Evolutionary conservation across 768 basidiomycete genomes (phyloP), one percentile per base, ranked within the genome.

Genomic region (Boletus sensibilis): DNA sequence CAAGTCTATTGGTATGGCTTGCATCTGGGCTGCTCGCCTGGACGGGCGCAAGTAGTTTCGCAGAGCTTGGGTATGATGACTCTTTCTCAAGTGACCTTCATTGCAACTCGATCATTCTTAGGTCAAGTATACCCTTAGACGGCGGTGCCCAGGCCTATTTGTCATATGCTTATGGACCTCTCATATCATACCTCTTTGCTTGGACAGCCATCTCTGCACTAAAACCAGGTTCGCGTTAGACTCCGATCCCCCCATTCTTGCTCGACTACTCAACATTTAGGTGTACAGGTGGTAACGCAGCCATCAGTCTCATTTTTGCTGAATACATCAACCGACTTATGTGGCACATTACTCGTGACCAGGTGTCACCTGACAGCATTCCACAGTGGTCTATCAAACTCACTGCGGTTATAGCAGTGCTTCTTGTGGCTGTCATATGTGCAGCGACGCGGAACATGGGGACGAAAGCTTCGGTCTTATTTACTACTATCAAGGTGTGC

Each of bases 11-110:
- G 18, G 90, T 97, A 5, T 98, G 96, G 95, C 60, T 91, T 7
- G 75, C 80, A 3, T 87, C 91, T 52, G 96, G 94, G 7, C 52
- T 95, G 23, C 76, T 98, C 11, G 92, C 84, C 7, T 98, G 95
- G 96, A 97, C 96, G 4, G 96, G 96, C 20, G 94, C 93, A 27
- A 94, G 91, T 70, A 94, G 91, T 68, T 97, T 87, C 68, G 93
- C 93, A 10, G 94, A 97, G 71, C 78, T 97, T 55, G 96, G 95
- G 50, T 87, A 87, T 41, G 89, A 39, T 73, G 8, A 44, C 9
- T 38, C 18, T 31, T 39, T 2, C 13, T 18, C 46, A 0, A n/a
- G 2, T 8, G 34, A 41, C 3, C 11, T 25, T 45, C 4, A 6
- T 14, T 13, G 2, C 21, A 46, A 21, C 57, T 50, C 18, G 25